Base-by-base conservation (phyloP, 768 basidiomycete species). In the Coprinopsis marcescibilis region DNA sequence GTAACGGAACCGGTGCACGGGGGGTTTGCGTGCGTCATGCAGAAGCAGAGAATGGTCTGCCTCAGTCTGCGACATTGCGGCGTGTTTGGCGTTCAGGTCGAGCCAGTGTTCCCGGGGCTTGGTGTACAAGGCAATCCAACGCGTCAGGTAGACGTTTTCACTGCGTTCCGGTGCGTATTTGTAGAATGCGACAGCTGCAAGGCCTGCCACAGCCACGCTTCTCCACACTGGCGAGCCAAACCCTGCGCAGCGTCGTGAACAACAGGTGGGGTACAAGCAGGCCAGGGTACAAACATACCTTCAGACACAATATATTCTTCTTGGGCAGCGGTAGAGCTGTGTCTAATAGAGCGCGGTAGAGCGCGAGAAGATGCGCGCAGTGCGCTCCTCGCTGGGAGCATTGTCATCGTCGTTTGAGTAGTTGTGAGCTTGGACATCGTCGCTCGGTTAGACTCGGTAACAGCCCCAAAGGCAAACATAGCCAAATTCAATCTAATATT, bases 141-240 rank as follows among this genome's bases (percentile, higher is more conserved):
- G 75, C 11, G 84, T 84, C 57, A 89, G 59, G 55, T 77, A 80
- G 41, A 71, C 75, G 49, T 85, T 78, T 30, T 84, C 76, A 24
- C 65, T 66, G 5, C 78, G 73, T 45, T 72, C 65, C 1, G 87
- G 86, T 2, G 84, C 81, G 57, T 71, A 83, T 62, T 86, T 86
- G 68, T 84, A 83, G 50, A 75, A 74, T 10, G 70, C 75, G 34
- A 71, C 77, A 34, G 65, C 72, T 7, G 71, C 65, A 33, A 81
- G 48, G 12, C 76, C 70, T 19, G 71, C 62, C 19, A 86, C 50
- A 30, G 82, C 54, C 2, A 78, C 74, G 50, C 80, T 81, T 29
- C 80, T 68, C 88, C 88, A 89, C 58, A 83, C 74, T 17, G 79
- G 68, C 25, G 75, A 77, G 21, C 66, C 63, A 59, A 89, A 89